phyloP scores from a whole-genome alignment of 768 basidiomycete species.

The Lepiota venenata region DNA sequence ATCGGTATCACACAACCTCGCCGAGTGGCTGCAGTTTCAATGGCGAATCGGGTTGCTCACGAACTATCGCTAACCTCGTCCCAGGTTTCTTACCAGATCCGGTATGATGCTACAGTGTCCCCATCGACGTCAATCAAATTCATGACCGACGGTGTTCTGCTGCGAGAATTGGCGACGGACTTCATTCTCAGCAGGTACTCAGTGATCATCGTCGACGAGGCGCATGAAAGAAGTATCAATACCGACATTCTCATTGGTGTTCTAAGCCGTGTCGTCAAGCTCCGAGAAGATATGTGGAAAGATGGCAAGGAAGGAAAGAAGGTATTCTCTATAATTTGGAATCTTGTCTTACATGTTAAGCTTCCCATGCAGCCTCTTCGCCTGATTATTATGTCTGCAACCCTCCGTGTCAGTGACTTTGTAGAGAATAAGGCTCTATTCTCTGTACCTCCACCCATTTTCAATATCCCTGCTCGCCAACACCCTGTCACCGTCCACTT shows the following conservation, averaged over 20 bases:
- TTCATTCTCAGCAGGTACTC: conserved; percentile 94
- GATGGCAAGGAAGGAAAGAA: conserved; percentile 69
- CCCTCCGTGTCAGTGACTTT: conserved; percentile 91
- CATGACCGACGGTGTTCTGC: conserved; percentile 97
- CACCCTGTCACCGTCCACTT: conserved; percentile 96
- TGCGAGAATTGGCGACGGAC: conserved; percentile 89
- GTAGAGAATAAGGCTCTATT: conserved; percentile 84
- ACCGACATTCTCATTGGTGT: conserved; percentile 98
- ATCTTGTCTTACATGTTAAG: conserved; percentile 2
- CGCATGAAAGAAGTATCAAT: conserved; percentile 97
- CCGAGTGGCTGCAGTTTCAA: conserved; percentile 95
- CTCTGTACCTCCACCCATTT: conserved; percentile 80
- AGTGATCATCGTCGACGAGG: conserved; percentile 95
- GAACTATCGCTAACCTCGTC: conserved; percentile 85
- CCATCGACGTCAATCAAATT: conserved; percentile 93
- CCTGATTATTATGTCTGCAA: conserved; percentile 98
- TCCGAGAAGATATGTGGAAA: conserved; percentile 89
- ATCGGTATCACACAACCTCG: conserved; percentile 97
- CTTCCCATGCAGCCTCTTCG: conserved; percentile 66
- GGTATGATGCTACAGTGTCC: conserved; percentile 93
- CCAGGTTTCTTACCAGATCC: conserved; percentile 92
- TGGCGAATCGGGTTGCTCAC: conserved; percentile 89
- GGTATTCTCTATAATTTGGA: conserved; percentile 35
- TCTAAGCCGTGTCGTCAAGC: conserved; percentile 86
- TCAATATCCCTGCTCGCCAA: conserved; percentile 86